Conservation (phyloP, 2,329 filamentous ascomycete genomes). For the Trichophyton verrucosum region DNA sequence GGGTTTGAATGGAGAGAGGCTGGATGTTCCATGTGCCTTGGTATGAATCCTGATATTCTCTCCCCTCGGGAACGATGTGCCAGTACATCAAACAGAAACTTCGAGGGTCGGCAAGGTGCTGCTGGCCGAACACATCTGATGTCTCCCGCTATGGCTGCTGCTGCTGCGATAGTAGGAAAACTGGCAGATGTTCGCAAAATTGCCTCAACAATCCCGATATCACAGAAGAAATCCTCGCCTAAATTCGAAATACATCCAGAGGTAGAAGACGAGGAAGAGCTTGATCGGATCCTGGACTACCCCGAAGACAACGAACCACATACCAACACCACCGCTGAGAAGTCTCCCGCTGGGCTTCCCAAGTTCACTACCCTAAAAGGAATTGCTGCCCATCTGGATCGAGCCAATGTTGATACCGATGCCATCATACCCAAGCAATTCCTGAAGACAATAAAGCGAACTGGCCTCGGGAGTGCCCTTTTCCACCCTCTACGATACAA, state of each 20-base stretch:
- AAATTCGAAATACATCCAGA: conserved; percentile 49
- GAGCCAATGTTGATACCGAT: conserved; percentile 92
- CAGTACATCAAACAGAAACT: conserved; percentile 92
- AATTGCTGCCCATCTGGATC: conserved; percentile 74
- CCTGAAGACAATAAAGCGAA: conserved; percentile 97
- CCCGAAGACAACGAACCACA: conserved; percentile 52
- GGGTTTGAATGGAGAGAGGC: conserved; percentile 98
- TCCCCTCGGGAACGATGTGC: conserved; percentile 86
- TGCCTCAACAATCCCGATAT: conserved; percentile 38
- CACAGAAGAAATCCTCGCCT: conserved; percentile 40
- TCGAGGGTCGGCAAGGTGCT: conserved; percentile 90
- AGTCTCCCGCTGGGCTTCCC: conserved; percentile 53
- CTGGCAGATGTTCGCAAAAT: conserved; percentile 83
- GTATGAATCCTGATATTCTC: conserved; percentile 98
- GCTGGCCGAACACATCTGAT: conserved; percentile 85
- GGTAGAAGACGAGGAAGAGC: conserved; percentile 50
- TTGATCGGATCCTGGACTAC: conserved; percentile 50
- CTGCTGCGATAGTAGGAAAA: conserved; percentile 78
- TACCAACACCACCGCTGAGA: conserved; percentile 41
- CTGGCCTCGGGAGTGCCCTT: conserved; percentile 74
- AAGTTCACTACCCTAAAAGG: conserved; percentile 78
- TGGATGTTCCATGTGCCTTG: conserved; percentile 96
- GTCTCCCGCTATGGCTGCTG: conserved; percentile 94
- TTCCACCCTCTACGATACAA: conserved; percentile 78
- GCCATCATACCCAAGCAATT: conserved; percentile 99